Conservation (phyloP, 192 early-diverging fungal genomes). For the Entomortierella parvispora region DNA sequence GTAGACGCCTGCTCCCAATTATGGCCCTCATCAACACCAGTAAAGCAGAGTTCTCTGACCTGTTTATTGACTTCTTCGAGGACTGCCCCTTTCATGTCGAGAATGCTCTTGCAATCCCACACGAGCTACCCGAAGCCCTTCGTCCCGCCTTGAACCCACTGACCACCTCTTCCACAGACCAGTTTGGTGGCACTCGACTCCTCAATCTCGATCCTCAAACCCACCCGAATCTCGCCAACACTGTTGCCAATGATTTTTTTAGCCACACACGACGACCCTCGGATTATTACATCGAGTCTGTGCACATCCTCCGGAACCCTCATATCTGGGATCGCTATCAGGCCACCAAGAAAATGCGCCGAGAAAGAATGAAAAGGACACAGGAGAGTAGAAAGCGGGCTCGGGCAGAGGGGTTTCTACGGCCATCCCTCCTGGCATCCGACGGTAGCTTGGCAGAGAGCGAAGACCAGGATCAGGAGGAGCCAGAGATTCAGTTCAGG, state of each 20-base stretch:
- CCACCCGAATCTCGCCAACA: neutral
- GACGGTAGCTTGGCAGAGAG: neutral
- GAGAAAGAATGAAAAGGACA: conserved; percentile 6
- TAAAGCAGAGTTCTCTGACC: conserved; percentile 17
- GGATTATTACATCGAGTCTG: conserved; percentile 24
- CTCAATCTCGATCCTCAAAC: conserved; percentile 18
- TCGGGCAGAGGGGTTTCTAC: neutral
- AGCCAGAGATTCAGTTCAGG: conserved; percentile 18
- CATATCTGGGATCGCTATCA: conserved; percentile 36
- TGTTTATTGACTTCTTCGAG: conserved; percentile 24
- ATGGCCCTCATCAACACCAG: conserved; percentile 22
- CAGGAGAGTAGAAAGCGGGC: neutral
- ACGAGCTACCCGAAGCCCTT: conserved; percentile 3
- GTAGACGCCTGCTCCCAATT: neutral
- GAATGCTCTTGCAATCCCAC: neutral
- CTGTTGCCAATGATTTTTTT: conserved; percentile 12
- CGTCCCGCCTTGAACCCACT: neutral
- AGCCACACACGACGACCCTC: conserved; percentile 7
- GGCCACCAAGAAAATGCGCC: conserved; percentile 24
- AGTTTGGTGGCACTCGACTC: conserved; percentile 2
- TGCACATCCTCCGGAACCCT: conserved; percentile 32
- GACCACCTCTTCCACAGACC: neutral
- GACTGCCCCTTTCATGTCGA: conserved; percentile 13
- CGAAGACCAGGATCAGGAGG: conserved; percentile 5
- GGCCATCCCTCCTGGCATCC: neutral